A percentile compares a stretch with the other conserved stretches of the same genome.
phyloP scores from a whole-genome alignment of 1,284 basidiomycete species.

The Ceratobasidium theobromae region DNA sequence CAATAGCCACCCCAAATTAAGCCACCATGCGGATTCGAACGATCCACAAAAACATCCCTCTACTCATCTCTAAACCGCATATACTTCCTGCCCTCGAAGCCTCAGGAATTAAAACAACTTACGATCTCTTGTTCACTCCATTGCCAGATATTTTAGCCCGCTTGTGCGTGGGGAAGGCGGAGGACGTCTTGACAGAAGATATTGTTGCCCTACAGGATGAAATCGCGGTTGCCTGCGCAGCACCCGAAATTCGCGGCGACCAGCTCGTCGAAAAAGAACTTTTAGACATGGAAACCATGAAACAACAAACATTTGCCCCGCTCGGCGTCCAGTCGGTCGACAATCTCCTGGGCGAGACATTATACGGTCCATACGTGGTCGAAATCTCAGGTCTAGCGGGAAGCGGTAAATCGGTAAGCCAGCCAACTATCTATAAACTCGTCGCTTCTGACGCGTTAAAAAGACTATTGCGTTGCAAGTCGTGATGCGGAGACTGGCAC shows the following conservation, averaged over 20 bases:
- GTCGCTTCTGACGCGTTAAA: neutral
- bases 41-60: neutral
- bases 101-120: slow-evolving; percentile 57
- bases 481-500: slow-evolving; percentile 54
- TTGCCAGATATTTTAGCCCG: slow-evolving; percentile 52
- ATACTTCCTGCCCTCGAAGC: slow-evolving; percentile 45
- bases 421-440: neutral
- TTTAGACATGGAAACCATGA: slow-evolving; percentile 39
- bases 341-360: slow-evolving; percentile 48
- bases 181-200: slow-evolving; percentile 45
- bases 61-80: neutral
- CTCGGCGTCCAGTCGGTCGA: slow-evolving; percentile 54
- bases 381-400: slow-evolving; percentile 64
- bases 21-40: slow-evolving; percentile 20
- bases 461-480: slow-evolving; percentile 62
- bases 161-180: slow-evolving; percentile 42
- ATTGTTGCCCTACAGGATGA: slow-evolving; percentile 52
- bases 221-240: slow-evolving; percentile 49
- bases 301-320: slow-evolving; percentile 37
- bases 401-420: slow-evolving; percentile 65
- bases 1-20: neutral
- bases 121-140: slow-evolving; percentile 57
- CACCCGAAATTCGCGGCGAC: slow-evolving; percentile 48
- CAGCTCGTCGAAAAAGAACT: slow-evolving; percentile 44
- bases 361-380: slow-evolving; percentile 53